Evolutionary conservation across 257 asterid genomes (phyloP), one percentile per base, ranked within the genome.

Genomic region (Nyctanthes arbortristis): DNA sequence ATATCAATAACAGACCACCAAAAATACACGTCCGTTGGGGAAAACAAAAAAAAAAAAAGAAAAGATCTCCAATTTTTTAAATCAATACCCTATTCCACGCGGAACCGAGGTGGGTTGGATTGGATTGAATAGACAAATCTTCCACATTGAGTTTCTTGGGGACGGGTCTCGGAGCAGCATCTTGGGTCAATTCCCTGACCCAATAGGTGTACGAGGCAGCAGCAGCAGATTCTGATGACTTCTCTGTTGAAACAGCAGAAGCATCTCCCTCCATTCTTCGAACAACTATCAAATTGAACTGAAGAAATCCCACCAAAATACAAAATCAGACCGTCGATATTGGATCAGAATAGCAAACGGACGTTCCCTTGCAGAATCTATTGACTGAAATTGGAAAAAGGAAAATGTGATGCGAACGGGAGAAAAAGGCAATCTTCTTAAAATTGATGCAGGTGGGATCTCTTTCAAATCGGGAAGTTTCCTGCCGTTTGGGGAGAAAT

Each of bases 161-260:
- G 6, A 69, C 74, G 29, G 81, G 81, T 25, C 58, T 45, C 18
- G 84, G 81, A 37, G 84, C 84, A n/a, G 81, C 81, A 12, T 80
- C 77, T 32, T 73, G 57, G 64, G 81, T 80, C 77, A 25, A 40
- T 28, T 55, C 81, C 77, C 77, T 73, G 45, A 78, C 82, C 76
- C 82, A 78, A 69, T 73, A 78, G 10, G 75, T 73, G 61, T 77
- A 73, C 18, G 78, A 68, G 45, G 71, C 31, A 34, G 75, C 54
- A 31, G 70, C 72, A 36, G 72, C 68, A 37, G 49, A 77, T 54
- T 64, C 69, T 1, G 69, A 64, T 64, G 36, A 34, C 32, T 72
- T 70, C 75, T 65, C 74, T 37, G 65, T 8, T 40, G 74, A 49
- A 20, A 59, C 62, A 11, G 75, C 81, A 16, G 69, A 78, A 71